Percentiles rank a stretch among this genome's conserved stretches.
These are phyloP conservation scores for Pseudomassariella vexata DNA, from an alignment of 2,329 filamentous ascomycete species.

Conservation along the genomic window DNA sequence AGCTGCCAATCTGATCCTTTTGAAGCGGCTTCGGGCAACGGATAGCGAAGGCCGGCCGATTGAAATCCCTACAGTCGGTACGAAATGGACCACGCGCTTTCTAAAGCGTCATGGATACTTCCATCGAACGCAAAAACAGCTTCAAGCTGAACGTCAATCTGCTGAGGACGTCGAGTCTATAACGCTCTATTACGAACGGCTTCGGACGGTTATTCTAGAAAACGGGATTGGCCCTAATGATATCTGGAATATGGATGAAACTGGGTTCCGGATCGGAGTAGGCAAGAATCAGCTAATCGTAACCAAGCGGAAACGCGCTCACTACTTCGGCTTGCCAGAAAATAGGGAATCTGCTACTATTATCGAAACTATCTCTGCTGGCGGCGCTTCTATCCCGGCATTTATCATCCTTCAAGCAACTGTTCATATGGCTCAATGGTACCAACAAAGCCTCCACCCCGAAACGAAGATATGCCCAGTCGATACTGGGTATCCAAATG, in stretches of 20 bases:
- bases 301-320: slow-evolving; percentile 1
- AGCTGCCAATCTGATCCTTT: not conserved
- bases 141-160: not conserved
- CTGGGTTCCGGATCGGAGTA: slow-evolving; percentile 5
- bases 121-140: not conserved
- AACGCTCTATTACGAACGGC: slow-evolving; percentile 2
- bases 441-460: slow-evolving; percentile 4
- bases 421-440: slow-evolving; percentile 3
- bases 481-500: slow-evolving; percentile 6
- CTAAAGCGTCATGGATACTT: not conserved
- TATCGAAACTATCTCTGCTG: slow-evolving; percentile 7
- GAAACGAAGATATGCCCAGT: slow-evolving; percentile 3
- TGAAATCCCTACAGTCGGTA: not conserved
- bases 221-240: not conserved
- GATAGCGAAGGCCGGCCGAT: not conserved
- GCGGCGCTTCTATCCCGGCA: slow-evolving; percentile 3
- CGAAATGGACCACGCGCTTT: not conserved
- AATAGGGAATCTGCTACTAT: slow-evolving; percentile 9
- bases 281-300: slow-evolving; percentile 4
- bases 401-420: slow-evolving; percentile 7
- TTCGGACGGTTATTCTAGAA: not conserved
- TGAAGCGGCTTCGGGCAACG: not conserved
- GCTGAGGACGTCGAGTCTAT: not conserved
- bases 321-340: slow-evolving; percentile 5
- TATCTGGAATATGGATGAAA: slow-evolving; percentile 8